Evolutionary conservation across 2,329 filamentous ascomycete species (phyloP), one percentile per base, ranked within the genome.

Genomic region (Neonectria coccinea): DNA sequence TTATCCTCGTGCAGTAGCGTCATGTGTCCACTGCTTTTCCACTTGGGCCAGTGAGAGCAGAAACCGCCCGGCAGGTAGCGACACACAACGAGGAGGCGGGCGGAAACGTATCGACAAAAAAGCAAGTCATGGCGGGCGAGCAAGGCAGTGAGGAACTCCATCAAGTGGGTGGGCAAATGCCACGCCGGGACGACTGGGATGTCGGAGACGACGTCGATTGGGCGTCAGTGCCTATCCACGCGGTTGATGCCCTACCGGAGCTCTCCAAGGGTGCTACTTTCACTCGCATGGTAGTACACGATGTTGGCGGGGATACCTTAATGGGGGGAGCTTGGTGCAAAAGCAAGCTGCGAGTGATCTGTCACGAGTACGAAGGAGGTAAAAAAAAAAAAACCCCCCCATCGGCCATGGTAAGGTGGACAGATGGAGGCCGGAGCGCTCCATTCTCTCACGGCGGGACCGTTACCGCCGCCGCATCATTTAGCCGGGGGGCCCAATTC

Each of bases 1-100:
- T 60, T 60, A 62, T 70, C 54, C 33, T 64, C 51, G 54, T 70
- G 68, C 66, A 72, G 71, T 70, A 73, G 68, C 67, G 71, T 65
- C 71, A 73, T 72, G 66, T 65, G 71, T 62, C 25, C 25, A 25
- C 25, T 25, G 59, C 50, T 47, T 36, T 47, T 57, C 66, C 57
- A 27, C 50, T 47, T 56, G 48, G 62, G 33, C 69, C 69, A 73
- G 69, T 67, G 54, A 62, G 39, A 70, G 31, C 41, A 65, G 48
- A 47, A 45, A 56, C 60, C 63, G 39, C 53, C 59, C 42, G 61
- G 56, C 39, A 67, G 62, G 64, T 57, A 71, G 60, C 59, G 59
- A 67, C 54, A 64, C 58, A 65, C 22, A 4, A 61, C 56, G 41
- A 64, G 67, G 70, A 14, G 48, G 42, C 45, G 62, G 59, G 52